These are phyloP conservation scores for Entomortierella lignicola DNA, from an alignment of 192 early-diverging fungal species.

Conservation along the genomic window DNA sequence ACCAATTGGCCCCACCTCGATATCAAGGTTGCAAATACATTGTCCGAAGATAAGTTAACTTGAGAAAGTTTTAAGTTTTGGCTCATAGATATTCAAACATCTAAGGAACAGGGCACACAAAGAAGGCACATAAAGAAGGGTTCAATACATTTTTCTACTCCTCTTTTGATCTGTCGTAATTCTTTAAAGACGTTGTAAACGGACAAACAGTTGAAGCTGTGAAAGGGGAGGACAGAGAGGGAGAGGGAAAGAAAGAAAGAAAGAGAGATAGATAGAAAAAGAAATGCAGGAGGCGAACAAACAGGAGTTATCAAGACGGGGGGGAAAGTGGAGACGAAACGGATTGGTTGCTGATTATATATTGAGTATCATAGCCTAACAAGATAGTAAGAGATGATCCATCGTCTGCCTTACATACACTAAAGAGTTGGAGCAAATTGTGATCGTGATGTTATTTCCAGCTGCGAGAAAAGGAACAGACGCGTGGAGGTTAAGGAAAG, in stretches of 20 bases:
- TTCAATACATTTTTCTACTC: slow-evolving; percentile 5
- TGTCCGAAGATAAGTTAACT: neutral
- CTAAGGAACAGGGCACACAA: neutral
- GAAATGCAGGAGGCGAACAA: neutral
- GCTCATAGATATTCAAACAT: neutral
- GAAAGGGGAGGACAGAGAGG: neutral
- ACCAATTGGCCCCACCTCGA: no score
- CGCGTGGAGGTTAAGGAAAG: slow-evolving; percentile 4
- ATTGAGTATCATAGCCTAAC: slow-evolving; percentile 1
- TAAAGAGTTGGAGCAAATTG: slow-evolving; percentile 9
- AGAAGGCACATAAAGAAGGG: no score
- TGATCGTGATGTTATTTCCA: slow-evolving; percentile 17
- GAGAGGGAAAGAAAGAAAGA: neutral
- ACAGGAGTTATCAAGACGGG: neutral
- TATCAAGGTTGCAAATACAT: no score
- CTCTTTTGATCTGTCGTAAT: slow-evolving; percentile 1
- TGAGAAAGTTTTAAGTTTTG: neutral
- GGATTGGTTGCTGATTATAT: slow-evolving; percentile 9
- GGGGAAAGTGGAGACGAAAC: neutral
- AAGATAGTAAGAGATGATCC: neutral
- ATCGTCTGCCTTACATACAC: slow-evolving; percentile 24
- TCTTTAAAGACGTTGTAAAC: slow-evolving; percentile 15
- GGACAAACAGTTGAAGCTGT: neutral
- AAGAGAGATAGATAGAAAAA: neutral
- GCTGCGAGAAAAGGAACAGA: neutral